Evolutionary conservation across 208 protist genomes (phyloP).

Genomic region (Crithidia brevicula): DNA sequence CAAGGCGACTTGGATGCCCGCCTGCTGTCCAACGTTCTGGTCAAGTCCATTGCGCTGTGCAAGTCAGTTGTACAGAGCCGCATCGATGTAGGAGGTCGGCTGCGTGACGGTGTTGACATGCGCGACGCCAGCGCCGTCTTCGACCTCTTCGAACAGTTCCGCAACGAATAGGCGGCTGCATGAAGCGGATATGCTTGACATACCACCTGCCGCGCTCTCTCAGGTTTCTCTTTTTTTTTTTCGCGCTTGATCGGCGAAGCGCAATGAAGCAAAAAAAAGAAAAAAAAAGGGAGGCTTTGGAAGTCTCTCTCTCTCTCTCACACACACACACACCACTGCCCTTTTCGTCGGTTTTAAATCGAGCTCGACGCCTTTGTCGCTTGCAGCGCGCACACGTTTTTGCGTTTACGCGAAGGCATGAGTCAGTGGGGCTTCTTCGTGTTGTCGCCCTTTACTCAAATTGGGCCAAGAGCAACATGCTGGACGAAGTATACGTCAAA

Average conservation of each 20-base stretch:
- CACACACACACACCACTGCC: too few relatives aligned
- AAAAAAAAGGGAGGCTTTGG: too few relatives aligned
- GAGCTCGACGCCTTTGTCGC: too few relatives aligned
- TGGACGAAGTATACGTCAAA: too few relatives aligned
- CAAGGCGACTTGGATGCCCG: constrained; percentile 56
- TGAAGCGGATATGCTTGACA: too few relatives aligned
- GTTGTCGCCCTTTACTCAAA: too few relatives aligned
- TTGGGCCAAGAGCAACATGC: too few relatives aligned
- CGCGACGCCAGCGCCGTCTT: constrained; percentile 52
- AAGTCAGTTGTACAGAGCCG: constrained; percentile 61
- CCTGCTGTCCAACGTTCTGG: constrained; percentile 51
- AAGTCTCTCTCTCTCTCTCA: too few relatives aligned
- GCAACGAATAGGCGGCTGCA: constrained; percentile 37
- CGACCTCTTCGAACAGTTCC: constrained; percentile 48
- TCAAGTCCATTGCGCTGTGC: constrained; percentile 59
- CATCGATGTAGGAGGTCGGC: constrained; percentile 54
- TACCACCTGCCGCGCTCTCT: neutral
- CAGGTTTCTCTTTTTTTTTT: neutral
- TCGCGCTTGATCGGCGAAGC: neutral
- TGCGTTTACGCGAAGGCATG: too few relatives aligned
- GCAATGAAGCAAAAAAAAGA: neutral
- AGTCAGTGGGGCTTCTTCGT: too few relatives aligned
- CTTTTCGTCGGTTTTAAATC: too few relatives aligned
- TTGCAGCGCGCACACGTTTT: too few relatives aligned
- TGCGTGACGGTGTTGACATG: constrained; percentile 53